Evolutionary conservation across 2,329 filamentous ascomycete species (phyloP), one percentile per base, ranked within the genome.

Genomic region (Trichoderma afroharzianum): DNA sequence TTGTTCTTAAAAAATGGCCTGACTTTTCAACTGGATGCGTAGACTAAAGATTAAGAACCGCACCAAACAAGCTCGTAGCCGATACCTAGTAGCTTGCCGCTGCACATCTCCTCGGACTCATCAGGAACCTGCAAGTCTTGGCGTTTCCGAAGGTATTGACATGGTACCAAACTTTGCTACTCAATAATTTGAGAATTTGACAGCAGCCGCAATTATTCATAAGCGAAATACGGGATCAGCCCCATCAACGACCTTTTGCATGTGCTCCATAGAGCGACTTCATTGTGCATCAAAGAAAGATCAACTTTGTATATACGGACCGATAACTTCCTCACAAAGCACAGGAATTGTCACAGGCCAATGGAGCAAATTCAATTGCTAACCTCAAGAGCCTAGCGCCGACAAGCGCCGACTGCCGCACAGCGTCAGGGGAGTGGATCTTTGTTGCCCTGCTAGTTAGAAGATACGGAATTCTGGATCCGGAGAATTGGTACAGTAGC

Each of bases 371-470:
- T 9, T 50, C 66, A 14, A 28, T 53, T 69, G 57, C 28, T n/a
- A 62, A 36, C 33, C 15, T 15, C 15, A 36, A 61, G 64, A 59
- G n/a, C 2, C 33, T 58, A 43, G 39, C 39, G 39, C 39, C 39
- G 39, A 43, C 39, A 43, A 68, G 53, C 50, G 50, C 64, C 64
- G 64, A 58, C 18, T n/a, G 63, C 63, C 64, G 53, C 63, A 68
- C 43, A 14, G 26, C 12, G 55, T 33, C 24, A n/a, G 26, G 57
- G n/a, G 53, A 8, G 57, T 68, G 66, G 39, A 36, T 43, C 47
- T 69, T 53, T 57, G 15, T 68, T 50, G 66, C 66, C 66, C 66
- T 61, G 66, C 39, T 69, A 50, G n/a, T 69, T 14, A 28, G 63
- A 18, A 24, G 43, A 30, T 14, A 36, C 33, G 24, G 9, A 57